phyloP scores from a whole-genome alignment of 2,329 filamentous ascomycete species.

The Pseudovirgaria hyperparasitica region DNA sequence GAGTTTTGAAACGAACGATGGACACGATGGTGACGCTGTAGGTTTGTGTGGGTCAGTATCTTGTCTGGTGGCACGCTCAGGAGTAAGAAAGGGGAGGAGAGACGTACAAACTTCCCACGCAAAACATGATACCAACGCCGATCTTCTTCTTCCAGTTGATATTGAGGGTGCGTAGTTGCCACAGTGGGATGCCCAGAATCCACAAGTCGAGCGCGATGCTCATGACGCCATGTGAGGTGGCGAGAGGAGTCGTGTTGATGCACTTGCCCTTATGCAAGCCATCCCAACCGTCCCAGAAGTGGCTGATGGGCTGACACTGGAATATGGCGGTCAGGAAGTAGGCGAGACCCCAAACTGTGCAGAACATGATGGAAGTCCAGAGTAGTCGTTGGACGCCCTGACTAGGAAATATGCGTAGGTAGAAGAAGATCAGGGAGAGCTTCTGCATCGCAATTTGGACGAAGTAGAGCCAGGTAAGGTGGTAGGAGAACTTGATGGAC shows the following conservation, averaged over 20 bases:
- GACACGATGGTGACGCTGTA: conserved; percentile 32
- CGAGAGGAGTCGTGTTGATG: conserved; percentile 22
- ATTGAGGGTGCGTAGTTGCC: conserved; percentile 18
- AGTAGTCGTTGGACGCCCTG: conserved; percentile 8
- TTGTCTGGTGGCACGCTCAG: conserved; percentile 1
- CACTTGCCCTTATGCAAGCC: conserved; percentile 17
- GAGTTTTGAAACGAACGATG: conserved; percentile 29
- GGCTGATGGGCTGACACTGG: conserved; percentile 21
- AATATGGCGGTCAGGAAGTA: conserved; percentile 11
- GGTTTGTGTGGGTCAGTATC: not conserved
- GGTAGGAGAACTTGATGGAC: conserved; percentile 26
- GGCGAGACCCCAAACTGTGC: conserved; percentile 7
- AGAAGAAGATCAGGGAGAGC: conserved; percentile 14
- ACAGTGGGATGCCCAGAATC: conserved; percentile 22
- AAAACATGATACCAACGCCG: conserved; percentile 23
- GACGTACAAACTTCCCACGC: conserved; percentile 23
- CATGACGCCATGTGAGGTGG: conserved; percentile 19
- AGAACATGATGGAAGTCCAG: conserved; percentile 7
- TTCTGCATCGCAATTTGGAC: conserved; percentile 9
- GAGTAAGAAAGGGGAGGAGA: not conserved
- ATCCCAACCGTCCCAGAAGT: conserved; percentile 20
- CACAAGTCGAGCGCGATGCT: conserved; percentile 20
- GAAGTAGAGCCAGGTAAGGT: conserved; percentile 21
- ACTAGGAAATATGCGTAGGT: conserved; percentile 14
- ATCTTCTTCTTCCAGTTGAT: conserved; percentile 23